phyloP scores from a whole-genome alignment of 192 early-diverging fungal species.

The Rhizophagus sp. region DNA sequence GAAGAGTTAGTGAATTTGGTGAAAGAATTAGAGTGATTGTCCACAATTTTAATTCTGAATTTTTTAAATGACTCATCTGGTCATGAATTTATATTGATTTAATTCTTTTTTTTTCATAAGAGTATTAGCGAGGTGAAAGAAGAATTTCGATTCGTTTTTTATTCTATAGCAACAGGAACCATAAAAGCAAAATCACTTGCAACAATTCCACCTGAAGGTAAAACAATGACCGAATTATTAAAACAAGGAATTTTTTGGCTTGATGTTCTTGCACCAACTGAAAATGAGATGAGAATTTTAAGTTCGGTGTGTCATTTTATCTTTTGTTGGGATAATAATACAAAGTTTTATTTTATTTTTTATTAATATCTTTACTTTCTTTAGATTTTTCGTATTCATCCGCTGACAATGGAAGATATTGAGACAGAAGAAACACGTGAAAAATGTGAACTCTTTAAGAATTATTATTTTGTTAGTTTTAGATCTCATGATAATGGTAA shows the following conservation, averaged over 20 bases:
- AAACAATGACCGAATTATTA: constrained; percentile 38
- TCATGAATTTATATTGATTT: not conserved
- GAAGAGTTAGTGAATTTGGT: constrained; percentile 7
- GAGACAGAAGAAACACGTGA: constrained; percentile 82
- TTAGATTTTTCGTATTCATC: constrained; percentile 71
- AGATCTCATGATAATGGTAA: constrained; percentile 71
- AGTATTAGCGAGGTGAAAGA: not conserved
- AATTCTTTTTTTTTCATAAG: not conserved
- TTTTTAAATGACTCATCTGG: not conserved
- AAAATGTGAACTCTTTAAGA: constrained; percentile 85
- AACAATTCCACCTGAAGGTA: constrained; percentile 32
- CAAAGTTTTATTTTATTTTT: not conserved
- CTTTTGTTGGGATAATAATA: not conserved
- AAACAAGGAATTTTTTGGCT: constrained; percentile 71
- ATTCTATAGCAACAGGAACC: constrained; percentile 34
- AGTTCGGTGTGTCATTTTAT: constrained; percentile 43
- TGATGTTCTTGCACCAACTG: constrained; percentile 57
- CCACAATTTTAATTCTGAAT: not conserved
- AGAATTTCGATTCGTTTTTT: constrained; percentile 39
- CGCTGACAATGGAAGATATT: constrained; percentile 88
- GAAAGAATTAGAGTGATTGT: constrained; percentile 7
- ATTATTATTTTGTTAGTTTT: constrained; percentile 94
- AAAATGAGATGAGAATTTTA: constrained; percentile 58
- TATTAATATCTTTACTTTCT: not conserved
- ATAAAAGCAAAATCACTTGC: constrained; percentile 39